Conservation (phyloP, 164 flowering plant species). For the Chimonanthus praecox region DNA sequence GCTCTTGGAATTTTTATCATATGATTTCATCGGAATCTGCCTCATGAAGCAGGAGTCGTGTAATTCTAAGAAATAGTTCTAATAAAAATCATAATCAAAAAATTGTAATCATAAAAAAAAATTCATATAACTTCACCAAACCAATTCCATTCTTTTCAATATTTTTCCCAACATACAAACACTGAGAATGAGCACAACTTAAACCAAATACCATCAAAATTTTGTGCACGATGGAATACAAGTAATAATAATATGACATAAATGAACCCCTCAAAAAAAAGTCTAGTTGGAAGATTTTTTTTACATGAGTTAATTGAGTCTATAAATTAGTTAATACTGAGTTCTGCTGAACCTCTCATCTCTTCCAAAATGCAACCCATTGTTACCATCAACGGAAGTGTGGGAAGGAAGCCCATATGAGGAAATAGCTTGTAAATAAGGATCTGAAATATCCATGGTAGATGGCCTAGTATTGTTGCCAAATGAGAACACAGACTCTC, state of each 20-base stretch:
- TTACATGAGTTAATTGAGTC: not conserved
- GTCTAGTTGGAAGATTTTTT: not conserved
- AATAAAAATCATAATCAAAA: too few relatives aligned
- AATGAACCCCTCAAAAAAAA: not conserved
- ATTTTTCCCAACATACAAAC: not conserved
- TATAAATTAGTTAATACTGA: not conserved
- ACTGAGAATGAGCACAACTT: not conserved
- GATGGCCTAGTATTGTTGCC: not conserved
- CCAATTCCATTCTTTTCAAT: too few relatives aligned
- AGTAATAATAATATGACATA: too few relatives aligned
- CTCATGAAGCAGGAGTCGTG: too few relatives aligned
- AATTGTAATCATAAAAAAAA: too few relatives aligned
- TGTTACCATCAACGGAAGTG: not conserved
- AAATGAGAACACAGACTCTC: conserved; percentile 5
- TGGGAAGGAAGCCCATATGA: not conserved
- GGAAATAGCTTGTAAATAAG: not conserved
- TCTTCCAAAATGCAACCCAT: conserved; percentile 3
- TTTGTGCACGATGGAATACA: not conserved
- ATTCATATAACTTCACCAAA: too few relatives aligned
- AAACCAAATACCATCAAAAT: not conserved
- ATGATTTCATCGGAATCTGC: too few relatives aligned
- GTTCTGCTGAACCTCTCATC: not conserved
- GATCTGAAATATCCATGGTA: conserved; percentile 8
- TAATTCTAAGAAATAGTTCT: too few relatives aligned
- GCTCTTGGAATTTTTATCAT: too few relatives aligned